Evolutionary conservation across 2,329 filamentous ascomycete species (phyloP), one percentile per base, ranked within the genome.

Genomic region (Pyrenochaeta sp.): DNA sequence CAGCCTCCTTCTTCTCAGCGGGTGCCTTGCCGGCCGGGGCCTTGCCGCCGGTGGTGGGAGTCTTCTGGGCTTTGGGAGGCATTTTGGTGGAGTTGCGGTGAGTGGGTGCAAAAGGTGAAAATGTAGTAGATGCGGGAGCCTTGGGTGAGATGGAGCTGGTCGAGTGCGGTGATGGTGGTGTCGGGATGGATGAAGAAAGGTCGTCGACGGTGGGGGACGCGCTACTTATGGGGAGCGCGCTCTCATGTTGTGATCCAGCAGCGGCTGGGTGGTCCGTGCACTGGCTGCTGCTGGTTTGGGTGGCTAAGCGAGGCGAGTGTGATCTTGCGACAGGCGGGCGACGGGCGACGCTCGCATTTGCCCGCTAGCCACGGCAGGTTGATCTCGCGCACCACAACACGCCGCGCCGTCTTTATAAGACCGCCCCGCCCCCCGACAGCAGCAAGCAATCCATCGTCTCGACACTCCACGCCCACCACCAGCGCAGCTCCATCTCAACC

Each of bases 21-120:
- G 94, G 93, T 46, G 88, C 88, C 81, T 90, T 90, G 77, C 87
- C 87, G 76, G 88, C 89, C 68, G 89, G 89, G 74, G 94, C 94
- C 92, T 98, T 98, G 85, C 92, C 88, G 85, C 91, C 94, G 79
- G 87, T 90, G 83, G 85, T 87, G 84, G 94, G 93, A 88, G 97
- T 97, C 92, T 98, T 98, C 85, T 96, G 91, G 79, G 94, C 94
- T 87, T 98, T 98, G 80, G 95, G 94, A 85, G 95, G 88, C 95
- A 98, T 98, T 91, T 90, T 78, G 56, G 64, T 42, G 56, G 59
- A 55, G 60, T 58, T 58, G 58, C 56, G 52, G 55, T 54, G 61
- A 47, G 54, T 57, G 49, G 39, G 56, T 48, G 50, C 48, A 44
- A 49, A 65, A 66, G 51, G 52, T 43, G 56, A 49, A 56, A 52